Evolutionary conservation across 2,329 filamentous ascomycete species (phyloP).

Genomic region (Aspergillus sclerotialis): DNA sequence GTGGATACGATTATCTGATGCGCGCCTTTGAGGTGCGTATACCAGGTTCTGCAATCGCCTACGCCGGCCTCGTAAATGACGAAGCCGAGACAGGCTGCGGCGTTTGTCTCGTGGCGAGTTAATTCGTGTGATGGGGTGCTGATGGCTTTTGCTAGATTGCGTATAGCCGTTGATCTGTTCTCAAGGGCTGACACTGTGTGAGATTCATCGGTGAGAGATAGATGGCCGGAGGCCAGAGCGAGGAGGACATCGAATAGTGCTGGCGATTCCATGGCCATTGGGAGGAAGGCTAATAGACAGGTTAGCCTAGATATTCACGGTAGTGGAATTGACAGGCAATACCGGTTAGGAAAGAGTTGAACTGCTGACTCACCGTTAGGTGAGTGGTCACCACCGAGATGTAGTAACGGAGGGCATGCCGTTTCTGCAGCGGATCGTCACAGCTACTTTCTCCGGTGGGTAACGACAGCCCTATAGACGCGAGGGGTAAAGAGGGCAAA

Average conservation of each 20-base stretch:
- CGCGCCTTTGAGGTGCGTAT: neutral
- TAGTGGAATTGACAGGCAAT: neutral
- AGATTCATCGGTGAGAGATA: neutral
- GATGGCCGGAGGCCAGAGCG: constrained; percentile 1
- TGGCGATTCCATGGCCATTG: constrained; percentile 1
- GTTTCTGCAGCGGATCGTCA: neutral
- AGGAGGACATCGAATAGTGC: constrained; percentile 1
- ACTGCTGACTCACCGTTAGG: neutral
- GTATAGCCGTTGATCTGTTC: constrained; percentile 1
- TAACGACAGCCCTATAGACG: neutral
- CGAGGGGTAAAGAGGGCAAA: neutral
- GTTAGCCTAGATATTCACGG: neutral
- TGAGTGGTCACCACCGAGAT: neutral
- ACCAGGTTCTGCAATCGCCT: constrained; percentile 1
- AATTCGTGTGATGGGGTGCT: neutral
- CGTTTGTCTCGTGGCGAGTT: neutral
- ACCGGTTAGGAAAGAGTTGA: neutral
- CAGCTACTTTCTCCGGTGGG: neutral
- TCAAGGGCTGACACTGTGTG: constrained; percentile 1
- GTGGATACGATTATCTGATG: constrained; percentile 1
- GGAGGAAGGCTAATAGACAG: neutral
- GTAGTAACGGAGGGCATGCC: neutral
- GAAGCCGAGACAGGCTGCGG: constrained; percentile 1
- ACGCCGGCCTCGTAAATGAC: constrained; percentile 1
- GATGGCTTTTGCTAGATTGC: neutral